phyloP scores from a whole-genome alignment of 768 basidiomycete genomes.

The Lentinula raphanica region DNA sequence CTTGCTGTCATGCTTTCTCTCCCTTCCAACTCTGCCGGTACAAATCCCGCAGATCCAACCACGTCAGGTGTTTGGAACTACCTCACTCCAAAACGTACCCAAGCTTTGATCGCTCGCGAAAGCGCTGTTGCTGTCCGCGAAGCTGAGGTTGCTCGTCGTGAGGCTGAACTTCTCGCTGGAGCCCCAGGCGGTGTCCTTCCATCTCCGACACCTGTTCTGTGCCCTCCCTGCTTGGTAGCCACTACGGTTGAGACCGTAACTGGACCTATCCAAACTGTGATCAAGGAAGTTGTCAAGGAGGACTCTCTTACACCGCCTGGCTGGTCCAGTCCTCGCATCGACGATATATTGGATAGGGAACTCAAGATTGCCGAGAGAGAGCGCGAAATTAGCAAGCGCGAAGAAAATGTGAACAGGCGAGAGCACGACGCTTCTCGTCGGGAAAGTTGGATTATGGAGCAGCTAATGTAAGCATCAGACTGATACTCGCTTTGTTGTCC shows the following conservation, averaged over 20 bases:
- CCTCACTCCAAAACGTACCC: constrained; percentile 77
- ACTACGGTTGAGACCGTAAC: constrained; percentile 53
- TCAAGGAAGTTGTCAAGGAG: constrained; percentile 85
- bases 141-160: constrained; percentile 84
- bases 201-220: constrained; percentile 43
- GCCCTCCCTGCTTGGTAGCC: constrained; percentile 52
- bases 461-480: constrained; percentile 64
- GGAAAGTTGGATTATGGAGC: constrained; percentile 90
- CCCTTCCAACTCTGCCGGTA: constrained; percentile 44
- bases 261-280: constrained; percentile 67
- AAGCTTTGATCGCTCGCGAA: constrained; percentile 76
- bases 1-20: constrained; percentile 89
- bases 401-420: constrained; percentile 78
- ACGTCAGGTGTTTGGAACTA: constrained; percentile 61
- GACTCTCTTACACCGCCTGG: constrained; percentile 72
- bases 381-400: constrained; percentile 80
- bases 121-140: constrained; percentile 76
- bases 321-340: constrained; percentile 74
- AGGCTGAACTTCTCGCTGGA: constrained; percentile 78
- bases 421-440: constrained; percentile 86
- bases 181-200: constrained; percentile 78
- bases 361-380: constrained; percentile 82
- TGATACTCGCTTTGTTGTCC: neutral
- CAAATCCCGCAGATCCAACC: constrained; percentile 32
- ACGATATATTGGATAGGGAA: constrained; percentile 81